Conservation (phyloP, 768 basidiomycete genomes). For the Hericium erinaceus region DNA sequence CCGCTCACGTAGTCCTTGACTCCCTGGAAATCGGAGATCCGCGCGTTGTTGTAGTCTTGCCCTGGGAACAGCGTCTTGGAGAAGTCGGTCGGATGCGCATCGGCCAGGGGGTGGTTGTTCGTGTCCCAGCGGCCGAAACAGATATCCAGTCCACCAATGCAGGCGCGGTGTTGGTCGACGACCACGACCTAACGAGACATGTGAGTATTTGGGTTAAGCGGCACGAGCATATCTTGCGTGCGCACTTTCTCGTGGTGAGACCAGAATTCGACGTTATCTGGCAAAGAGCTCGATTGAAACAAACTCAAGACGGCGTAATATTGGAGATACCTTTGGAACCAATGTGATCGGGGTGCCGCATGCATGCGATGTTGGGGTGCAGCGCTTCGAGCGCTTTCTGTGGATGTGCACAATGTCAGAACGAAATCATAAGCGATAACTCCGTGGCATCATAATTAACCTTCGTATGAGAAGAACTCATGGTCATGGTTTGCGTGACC, state of each 20-base stretch:
- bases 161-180: conserved; percentile 78
- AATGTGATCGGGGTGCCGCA: conserved; percentile 89
- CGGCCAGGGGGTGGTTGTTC: conserved; percentile 80
- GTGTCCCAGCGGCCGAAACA: conserved; percentile 99
- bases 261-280: conserved; percentile 80
- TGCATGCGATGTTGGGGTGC: conserved; percentile 79
- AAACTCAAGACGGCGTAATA: background rate
- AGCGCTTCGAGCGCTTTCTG: conserved; percentile 71
- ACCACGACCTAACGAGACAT: conserved; percentile 46
- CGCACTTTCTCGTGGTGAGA: conserved; percentile 80
- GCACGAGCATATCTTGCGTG: too few relatives aligned
- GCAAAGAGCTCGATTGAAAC: background rate
- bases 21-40: conserved; percentile 71
- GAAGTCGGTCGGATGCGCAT: conserved; percentile 87
- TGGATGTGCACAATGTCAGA: background rate
- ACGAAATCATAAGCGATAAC: background rate
- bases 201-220: background rate
- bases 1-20: conserved; percentile 74
- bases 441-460: conserved; percentile 15
- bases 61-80: conserved; percentile 81
- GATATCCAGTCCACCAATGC: conserved; percentile 89
- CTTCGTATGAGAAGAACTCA: conserved; percentile 85
- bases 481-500: conserved; percentile 87
- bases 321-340: conserved; percentile 52
- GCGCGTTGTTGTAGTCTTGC: conserved; percentile 89